Base-by-base conservation (phyloP, 2,329 filamentous ascomycete species). In the Hymenoscyphus scutula region DNA sequence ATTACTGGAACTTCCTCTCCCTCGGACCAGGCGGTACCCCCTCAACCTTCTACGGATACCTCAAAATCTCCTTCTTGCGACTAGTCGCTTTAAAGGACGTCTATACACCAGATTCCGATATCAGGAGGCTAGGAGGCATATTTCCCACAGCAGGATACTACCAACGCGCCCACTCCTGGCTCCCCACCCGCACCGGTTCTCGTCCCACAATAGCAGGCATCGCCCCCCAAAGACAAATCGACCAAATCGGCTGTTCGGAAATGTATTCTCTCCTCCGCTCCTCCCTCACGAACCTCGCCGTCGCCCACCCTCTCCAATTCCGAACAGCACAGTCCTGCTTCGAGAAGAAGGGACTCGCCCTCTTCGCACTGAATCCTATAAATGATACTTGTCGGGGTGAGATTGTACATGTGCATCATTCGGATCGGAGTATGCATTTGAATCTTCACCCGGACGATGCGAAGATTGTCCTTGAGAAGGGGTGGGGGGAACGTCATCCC, bases 1-100 rank as follows among this genome's bases (percentile, higher is more conserved):
- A 94, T 78, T 95, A 92, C 76, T 78, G 81, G 59, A 89, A 88
- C 73, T 95, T 92, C 76, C 78, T 94, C 66, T 84, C 84, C 45
- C 85, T 96, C 23, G 91, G 91, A 0, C 91, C 90, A 0, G 91
- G 91, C 27, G 91, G 91, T 63, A 94, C 90, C 0, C 90, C 91
- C 0, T 82, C 87, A 2, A 95, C 89, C 0, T 83, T 90, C 51
- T 67, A 76, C 5, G 91, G 91, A 67, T 96, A 94, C 75, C 76
- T 91, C 29, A 84, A 85, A 61, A 87, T 95, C 75, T 89, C 88
- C 65, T 84, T 86, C 75, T 83, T 94, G 56, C 85, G 88, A 11
- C 77, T 93, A 55, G 88, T 92, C 79, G 83, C 85, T 38, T 80
- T 95, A 4, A 83, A 85, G 5, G 82, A 94, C 70, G 89, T 89